Percentiles rank a stretch among this genome's conserved stretches.
phyloP scores from a whole-genome alignment of 139 green algal genomes.

The Chlamydomonas sp. region DNA sequence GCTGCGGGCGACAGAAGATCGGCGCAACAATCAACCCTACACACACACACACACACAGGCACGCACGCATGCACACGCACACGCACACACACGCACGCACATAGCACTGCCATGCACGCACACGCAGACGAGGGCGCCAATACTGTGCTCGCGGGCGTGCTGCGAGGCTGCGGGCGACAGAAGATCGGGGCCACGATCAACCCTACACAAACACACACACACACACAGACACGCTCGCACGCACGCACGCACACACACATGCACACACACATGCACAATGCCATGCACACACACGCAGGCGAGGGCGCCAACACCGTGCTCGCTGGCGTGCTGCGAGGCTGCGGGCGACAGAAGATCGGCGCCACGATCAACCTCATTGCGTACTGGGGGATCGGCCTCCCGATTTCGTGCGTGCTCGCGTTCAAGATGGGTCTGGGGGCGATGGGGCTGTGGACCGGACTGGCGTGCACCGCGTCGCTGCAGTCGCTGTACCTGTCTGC shows the following conservation, averaged over 20 bases:
- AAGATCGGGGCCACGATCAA: slow-evolving; percentile 52
- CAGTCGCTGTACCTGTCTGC: slow-evolving; percentile 35
- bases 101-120: neutral
- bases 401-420: slow-evolving; percentile 45
- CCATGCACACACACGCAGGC: too few species aligned
- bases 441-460: slow-evolving; percentile 54
- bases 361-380: slow-evolving; percentile 49
- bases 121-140: slow-evolving; percentile 50
- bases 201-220: too few species aligned
- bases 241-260: too few species aligned
- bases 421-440: slow-evolving; percentile 48
- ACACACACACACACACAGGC: neutral
- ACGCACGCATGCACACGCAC: neutral
- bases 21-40: slow-evolving; percentile 28
- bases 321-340: slow-evolving; percentile 52
- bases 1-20: too few species aligned
- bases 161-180: slow-evolving; percentile 52
- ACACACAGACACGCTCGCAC: too few species aligned
- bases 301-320: slow-evolving; percentile 52
- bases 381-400: slow-evolving; percentile 56
- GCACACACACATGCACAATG: too few species aligned
- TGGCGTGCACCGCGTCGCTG: slow-evolving; percentile 49
- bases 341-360: slow-evolving; percentile 48
- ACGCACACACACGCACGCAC: too few species aligned
- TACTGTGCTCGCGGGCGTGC: slow-evolving; percentile 47